Evolutionary conservation across 139 green algal species (phyloP).

Genomic region (Diplosphaera chodatii): DNA sequence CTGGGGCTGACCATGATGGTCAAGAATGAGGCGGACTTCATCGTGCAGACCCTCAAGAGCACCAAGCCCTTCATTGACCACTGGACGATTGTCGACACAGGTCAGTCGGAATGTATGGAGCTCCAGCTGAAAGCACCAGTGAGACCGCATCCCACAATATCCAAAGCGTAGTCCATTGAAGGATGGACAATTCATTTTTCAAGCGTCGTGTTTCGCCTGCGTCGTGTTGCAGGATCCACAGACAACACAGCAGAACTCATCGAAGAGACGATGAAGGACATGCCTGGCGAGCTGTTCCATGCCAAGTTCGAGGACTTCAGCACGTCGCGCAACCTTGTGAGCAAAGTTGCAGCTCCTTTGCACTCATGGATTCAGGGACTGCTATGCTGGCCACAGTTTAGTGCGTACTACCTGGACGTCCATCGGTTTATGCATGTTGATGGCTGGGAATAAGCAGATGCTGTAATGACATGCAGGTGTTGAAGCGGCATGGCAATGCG

Average conservation of each 20-base stretch:
- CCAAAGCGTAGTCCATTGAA: too few species aligned
- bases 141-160: too few species aligned
- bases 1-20: background rate
- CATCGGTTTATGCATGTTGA: too few species aligned
- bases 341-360: too few species aligned
- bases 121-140: too few species aligned
- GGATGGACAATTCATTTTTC: too few species aligned
- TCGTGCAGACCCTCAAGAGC: background rate
- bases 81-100: background rate
- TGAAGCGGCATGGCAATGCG: background rate
- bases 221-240: background rate
- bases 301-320: background rate
- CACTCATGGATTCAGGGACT: too few species aligned
- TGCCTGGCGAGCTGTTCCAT: background rate
- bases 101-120: background rate
- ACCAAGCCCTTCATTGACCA: background rate
- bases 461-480: background rate
- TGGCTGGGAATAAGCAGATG: background rate
- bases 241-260: background rate
- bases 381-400: too few species aligned
- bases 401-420: too few species aligned
- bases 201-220: too few species aligned
- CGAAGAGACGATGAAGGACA: background rate
- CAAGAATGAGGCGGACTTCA: constrained; percentile 1
- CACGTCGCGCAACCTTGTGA: background rate